These are phyloP conservation scores for Uncinocarpus reesii DNA, from an alignment of 2,329 filamentous ascomycete genomes.

Conservation along the genomic window DNA sequence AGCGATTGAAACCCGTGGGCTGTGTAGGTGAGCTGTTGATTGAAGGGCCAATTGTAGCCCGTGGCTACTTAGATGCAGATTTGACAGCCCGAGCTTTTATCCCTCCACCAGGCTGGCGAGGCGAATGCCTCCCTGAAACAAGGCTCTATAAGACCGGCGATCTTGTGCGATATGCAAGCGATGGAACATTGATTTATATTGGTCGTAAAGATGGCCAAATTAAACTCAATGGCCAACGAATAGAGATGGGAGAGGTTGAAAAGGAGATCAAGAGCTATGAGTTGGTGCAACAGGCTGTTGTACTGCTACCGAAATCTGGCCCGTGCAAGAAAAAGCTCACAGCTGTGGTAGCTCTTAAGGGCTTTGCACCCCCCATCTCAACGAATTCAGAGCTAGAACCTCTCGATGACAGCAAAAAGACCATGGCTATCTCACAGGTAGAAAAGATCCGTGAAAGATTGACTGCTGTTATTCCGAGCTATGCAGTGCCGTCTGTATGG, in stretches of 20 bases:
- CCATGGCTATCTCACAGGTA: not conserved
- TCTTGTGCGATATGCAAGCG: slow-evolving; percentile 54
- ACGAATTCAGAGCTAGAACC: too few relatives aligned
- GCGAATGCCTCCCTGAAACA: slow-evolving; percentile 16
- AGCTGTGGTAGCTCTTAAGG: not conserved
- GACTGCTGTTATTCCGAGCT: slow-evolving; percentile 32
- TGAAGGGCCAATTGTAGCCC: slow-evolving; percentile 30
- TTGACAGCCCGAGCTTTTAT: slow-evolving; percentile 19
- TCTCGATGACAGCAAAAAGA: not conserved
- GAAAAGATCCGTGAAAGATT: slow-evolving; percentile 18
- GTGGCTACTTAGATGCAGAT: slow-evolving; percentile 27
- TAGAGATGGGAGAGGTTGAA: slow-evolving; percentile 78
- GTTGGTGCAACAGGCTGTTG: not conserved
- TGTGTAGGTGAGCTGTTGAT: slow-evolving; percentile 34
- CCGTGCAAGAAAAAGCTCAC: not conserved
- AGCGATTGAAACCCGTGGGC: slow-evolving; percentile 26
- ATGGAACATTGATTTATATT: slow-evolving; percentile 17
- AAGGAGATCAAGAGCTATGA: slow-evolving; percentile 26
- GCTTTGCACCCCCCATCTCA: not conserved
- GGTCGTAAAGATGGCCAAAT: slow-evolving; percentile 47
- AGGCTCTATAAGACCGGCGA: slow-evolving; percentile 74
- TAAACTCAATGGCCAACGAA: slow-evolving; percentile 70
- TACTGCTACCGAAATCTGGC: not conserved
- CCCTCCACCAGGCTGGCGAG: slow-evolving; percentile 18
- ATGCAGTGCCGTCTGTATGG: slow-evolving; percentile 41